A percentile compares a stretch with the other conserved stretches of the same genome.
Conservation (phyloP, 768 basidiomycete species). For the Podaxis sp. region DNA sequence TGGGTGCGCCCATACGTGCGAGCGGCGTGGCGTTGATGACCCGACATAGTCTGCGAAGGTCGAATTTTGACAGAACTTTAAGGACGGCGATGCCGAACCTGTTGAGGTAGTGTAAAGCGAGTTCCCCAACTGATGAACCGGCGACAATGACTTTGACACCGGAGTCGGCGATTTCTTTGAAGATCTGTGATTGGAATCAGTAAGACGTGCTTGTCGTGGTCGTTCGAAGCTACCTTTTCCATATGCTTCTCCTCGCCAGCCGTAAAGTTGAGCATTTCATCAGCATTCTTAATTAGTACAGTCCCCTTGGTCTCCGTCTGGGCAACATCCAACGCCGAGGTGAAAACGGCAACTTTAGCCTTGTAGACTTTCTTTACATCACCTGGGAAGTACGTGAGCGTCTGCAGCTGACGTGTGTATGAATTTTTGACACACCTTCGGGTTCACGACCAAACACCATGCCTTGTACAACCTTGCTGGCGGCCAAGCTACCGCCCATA, state of each 20-base stretch:
- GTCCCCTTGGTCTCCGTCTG: constrained; percentile 99
- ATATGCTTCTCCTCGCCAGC: constrained; percentile 95
- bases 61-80: constrained; percentile 97
- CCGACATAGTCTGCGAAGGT: constrained; percentile 89
- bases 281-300: constrained; percentile 90
- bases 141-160: constrained; percentile 94
- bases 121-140: constrained; percentile 90
- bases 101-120: constrained; percentile 96
- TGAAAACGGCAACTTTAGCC: constrained; percentile 96
- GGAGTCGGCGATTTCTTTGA: constrained; percentile 95
- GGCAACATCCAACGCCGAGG: constrained; percentile 86
- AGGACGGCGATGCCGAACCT: constrained; percentile 91
- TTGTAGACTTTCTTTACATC: constrained; percentile 77
- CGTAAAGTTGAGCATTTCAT: constrained; percentile 97
- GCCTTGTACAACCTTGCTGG: constrained; percentile 87
- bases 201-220: background rate
- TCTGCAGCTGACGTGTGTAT: background rate
- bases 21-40: constrained; percentile 97
- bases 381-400: constrained; percentile 41
- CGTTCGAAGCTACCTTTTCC: constrained; percentile 62
- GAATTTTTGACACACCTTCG: constrained; percentile 59
- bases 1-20: constrained; percentile 93
- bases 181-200: constrained; percentile 53
- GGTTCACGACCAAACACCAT: constrained; percentile 99
- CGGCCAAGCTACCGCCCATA: constrained; percentile 87